Conservation (phyloP, 805 yeast species). For the Candida coleopterorum region DNA sequence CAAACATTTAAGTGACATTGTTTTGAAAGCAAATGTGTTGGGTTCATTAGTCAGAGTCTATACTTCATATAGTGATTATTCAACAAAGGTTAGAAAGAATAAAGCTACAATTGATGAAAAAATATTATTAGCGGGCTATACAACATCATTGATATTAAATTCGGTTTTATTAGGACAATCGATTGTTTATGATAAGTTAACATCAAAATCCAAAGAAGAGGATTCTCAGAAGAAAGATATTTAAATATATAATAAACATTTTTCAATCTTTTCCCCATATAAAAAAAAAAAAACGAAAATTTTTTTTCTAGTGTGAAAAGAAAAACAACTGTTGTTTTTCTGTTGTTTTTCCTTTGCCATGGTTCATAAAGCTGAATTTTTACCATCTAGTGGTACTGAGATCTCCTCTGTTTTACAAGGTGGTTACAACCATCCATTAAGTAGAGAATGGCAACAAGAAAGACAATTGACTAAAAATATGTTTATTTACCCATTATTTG, state of each 20-base stretch:
- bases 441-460: slow-evolving; percentile 89
- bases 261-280: not conserved
- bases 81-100: slow-evolving; percentile 13
- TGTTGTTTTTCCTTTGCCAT: slow-evolving; percentile 17
- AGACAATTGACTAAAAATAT: slow-evolving; percentile 78
- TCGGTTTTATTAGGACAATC: slow-evolving; percentile 34
- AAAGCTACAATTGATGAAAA: slow-evolving; percentile 20
- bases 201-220: slow-evolving; percentile 2
- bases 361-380: slow-evolving; percentile 69
- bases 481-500: slow-evolving; percentile 90
- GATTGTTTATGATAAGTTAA: slow-evolving; percentile 17
- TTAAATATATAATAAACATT: too few relatives aligned
- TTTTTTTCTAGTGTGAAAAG: too few relatives aligned
- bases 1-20: slow-evolving; percentile 31
- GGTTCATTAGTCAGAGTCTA: slow-evolving; percentile 38
- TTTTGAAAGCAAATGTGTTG: slow-evolving; percentile 36
- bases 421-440: slow-evolving; percentile 86
- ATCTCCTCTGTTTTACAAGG: slow-evolving; percentile 83
- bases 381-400: slow-evolving; percentile 51
- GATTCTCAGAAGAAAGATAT: not conserved
- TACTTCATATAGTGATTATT: slow-evolving; percentile 31
- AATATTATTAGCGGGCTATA: slow-evolving; percentile 36
- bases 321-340: not conserved
- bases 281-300: not conserved
- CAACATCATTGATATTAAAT: slow-evolving; percentile 30